These are phyloP conservation scores for Ogataea parapolymorpha DNA, from an alignment of 805 yeast species.

Conservation along the genomic window DNA sequence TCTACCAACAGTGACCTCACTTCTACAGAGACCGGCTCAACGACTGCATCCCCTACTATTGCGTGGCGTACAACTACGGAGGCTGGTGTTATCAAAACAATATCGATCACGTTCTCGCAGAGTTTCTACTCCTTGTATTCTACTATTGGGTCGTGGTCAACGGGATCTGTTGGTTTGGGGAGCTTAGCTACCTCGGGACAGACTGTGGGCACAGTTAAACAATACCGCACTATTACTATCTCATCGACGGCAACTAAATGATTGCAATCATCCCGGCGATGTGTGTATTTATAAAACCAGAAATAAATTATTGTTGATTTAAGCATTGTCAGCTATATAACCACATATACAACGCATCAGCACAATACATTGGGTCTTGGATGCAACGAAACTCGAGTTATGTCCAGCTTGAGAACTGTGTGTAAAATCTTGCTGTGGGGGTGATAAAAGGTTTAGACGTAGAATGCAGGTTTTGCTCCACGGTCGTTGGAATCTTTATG, in stretches of 20 bases:
- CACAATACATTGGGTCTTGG: slow-evolving; percentile 12
- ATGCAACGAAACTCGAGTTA: slow-evolving; percentile 10
- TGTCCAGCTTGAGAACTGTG: slow-evolving; percentile 8
- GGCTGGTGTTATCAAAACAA: slow-evolving; percentile 52
- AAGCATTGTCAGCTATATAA: slow-evolving; percentile 12
- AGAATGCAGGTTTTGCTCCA: slow-evolving; percentile 28
- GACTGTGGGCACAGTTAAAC: slow-evolving; percentile 55
- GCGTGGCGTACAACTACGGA: slow-evolving; percentile 26
- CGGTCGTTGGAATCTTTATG: slow-evolving; percentile 49
- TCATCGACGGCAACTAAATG: slow-evolving; percentile 5
- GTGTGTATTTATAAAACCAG: background rate
- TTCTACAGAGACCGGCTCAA: background rate
- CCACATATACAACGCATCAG: slow-evolving; percentile 9
- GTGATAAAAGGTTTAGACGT: slow-evolving; percentile 8
- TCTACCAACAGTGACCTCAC: background rate
- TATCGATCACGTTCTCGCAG: slow-evolving; percentile 50
- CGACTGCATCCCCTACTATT: slow-evolving; percentile 11
- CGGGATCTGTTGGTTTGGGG: slow-evolving; percentile 80
- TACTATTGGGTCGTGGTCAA: slow-evolving; percentile 42
- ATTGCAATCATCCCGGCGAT: background rate
- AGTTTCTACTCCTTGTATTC: slow-evolving; percentile 42
- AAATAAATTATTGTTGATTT: slow-evolving; percentile 4
- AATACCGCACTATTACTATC: slow-evolving; percentile 41
- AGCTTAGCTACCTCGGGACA: slow-evolving; percentile 47
- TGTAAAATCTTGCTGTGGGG: slow-evolving; percentile 6